These are phyloP conservation scores for Russula foetens DNA, from an alignment of 768 basidiomycete genomes.

Conservation along the genomic window DNA sequence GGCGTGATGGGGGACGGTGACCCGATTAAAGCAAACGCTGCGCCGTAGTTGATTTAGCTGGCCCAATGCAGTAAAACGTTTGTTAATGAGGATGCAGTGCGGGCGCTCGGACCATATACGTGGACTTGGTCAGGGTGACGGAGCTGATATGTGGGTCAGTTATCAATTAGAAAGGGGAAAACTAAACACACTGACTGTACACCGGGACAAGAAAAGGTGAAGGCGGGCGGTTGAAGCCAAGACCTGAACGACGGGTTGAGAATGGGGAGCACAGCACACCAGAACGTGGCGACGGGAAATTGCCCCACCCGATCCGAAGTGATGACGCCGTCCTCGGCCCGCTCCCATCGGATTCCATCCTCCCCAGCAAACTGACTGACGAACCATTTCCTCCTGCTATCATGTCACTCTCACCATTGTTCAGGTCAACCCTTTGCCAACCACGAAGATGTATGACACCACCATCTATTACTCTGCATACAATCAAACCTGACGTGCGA, in stretches of 20 bases:
- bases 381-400: not conserved
- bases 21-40: not conserved
- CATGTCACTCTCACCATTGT: slow-evolving; percentile 5
- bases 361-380: not conserved
- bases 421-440: slow-evolving; percentile 1
- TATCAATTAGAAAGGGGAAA: not conserved
- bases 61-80: not conserved
- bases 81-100: not conserved
- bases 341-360: not conserved
- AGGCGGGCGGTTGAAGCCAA: too few species aligned
- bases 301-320: not conserved
- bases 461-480: not conserved
- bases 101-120: not conserved
- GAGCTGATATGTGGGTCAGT: not conserved
- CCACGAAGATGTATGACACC: slow-evolving; percentile 3
- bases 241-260: not conserved
- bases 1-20: not conserved
- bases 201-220: not conserved
- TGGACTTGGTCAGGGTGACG: not conserved
- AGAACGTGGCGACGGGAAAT: not conserved
- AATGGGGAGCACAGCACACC: too few species aligned
- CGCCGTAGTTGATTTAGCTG: not conserved
- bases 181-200: not conserved
- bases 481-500: not conserved
- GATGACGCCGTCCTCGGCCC: not conserved